A percentile compares a stretch with the other conserved stretches of the same genome.
Evolutionary conservation across 192 early-diverging fungal species (phyloP).

Genomic region (Obelidium mucronatum): DNA sequence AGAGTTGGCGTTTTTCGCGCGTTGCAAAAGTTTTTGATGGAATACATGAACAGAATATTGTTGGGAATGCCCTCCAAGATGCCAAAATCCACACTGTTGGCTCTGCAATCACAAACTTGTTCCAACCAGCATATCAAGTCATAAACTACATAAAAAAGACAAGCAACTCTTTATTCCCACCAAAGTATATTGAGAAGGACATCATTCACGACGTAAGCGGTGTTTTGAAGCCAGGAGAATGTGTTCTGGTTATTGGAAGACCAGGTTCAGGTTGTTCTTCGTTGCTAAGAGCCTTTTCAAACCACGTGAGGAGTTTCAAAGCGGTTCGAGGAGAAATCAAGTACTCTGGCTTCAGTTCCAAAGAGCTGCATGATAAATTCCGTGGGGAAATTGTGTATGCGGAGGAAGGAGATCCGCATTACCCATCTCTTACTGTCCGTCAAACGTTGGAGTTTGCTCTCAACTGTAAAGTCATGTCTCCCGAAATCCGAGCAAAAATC

Average conservation of each 20-base stretch:
- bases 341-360: constrained; percentile 72
- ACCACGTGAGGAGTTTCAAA: constrained; percentile 60
- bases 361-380: constrained; percentile 65
- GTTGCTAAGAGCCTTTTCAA: constrained; percentile 68
- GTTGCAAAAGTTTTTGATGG: too few relatives aligned
- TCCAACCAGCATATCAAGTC: constrained; percentile 20
- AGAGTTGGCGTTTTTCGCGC: not conserved
- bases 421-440: constrained; percentile 78
- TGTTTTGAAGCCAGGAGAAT: constrained; percentile 74
- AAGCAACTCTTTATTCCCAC: constrained; percentile 21
- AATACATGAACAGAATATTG: constrained; percentile 6
- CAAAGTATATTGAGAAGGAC: constrained; percentile 22
- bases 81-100: constrained; percentile 30
- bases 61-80: constrained; percentile 20
- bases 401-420: constrained; percentile 83
- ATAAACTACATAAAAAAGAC: constrained; percentile 6
- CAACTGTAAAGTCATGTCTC: constrained; percentile 64
- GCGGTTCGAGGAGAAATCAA: constrained; percentile 61
- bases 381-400: constrained; percentile 81
- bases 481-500: constrained; percentile 57
- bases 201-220: constrained; percentile 72
- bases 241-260: constrained; percentile 67
- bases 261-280: constrained; percentile 76
- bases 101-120: not conserved
- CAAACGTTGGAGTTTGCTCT: constrained; percentile 82